phyloP scores from a whole-genome alignment of 345 rosid genomes.

The Euphorbia peplus region DNA sequence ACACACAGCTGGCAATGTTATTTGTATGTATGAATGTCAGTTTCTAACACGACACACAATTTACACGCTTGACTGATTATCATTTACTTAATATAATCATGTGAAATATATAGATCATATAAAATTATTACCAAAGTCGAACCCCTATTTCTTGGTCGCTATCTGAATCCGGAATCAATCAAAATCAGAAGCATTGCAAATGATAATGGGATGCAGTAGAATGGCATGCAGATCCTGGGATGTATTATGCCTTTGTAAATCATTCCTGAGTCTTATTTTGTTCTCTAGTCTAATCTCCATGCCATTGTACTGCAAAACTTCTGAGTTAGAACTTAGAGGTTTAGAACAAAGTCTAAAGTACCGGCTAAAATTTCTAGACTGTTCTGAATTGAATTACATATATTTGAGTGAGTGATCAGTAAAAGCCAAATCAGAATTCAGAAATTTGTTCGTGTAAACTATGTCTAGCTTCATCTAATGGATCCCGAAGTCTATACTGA shows the following conservation, averaged over 20 bases:
- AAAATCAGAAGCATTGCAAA: not conserved
- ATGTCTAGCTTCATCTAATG: not conserved
- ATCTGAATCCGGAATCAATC: not conserved
- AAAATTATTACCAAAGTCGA: too few relatives aligned
- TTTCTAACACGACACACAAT: too few relatives aligned
- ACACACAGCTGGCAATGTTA: not conserved
- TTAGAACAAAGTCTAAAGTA: not conserved
- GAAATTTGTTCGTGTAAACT: not conserved
- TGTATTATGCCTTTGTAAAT: not conserved
- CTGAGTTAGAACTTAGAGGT: not conserved
- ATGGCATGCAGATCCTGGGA: not conserved
- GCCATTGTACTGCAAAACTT: not conserved
- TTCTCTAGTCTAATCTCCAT: not conserved
- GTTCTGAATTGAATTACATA: not conserved
- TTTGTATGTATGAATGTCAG: too few relatives aligned
- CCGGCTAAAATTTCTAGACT: not conserved
- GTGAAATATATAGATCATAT: too few relatives aligned
- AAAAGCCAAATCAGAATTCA: not conserved
- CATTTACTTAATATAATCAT: too few relatives aligned
- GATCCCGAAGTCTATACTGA: not conserved
- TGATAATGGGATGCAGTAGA: too few relatives aligned
- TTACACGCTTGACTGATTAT: too few relatives aligned
- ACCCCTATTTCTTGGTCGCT: not conserved
- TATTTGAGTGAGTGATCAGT: not conserved
- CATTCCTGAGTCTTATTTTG: not conserved